A percentile compares a stretch with the other conserved stretches of the same genome.
These are phyloP conservation scores for Trichoderma pleuroti DNA, from an alignment of 2,329 filamentous ascomycete species.

Conservation along the genomic window DNA sequence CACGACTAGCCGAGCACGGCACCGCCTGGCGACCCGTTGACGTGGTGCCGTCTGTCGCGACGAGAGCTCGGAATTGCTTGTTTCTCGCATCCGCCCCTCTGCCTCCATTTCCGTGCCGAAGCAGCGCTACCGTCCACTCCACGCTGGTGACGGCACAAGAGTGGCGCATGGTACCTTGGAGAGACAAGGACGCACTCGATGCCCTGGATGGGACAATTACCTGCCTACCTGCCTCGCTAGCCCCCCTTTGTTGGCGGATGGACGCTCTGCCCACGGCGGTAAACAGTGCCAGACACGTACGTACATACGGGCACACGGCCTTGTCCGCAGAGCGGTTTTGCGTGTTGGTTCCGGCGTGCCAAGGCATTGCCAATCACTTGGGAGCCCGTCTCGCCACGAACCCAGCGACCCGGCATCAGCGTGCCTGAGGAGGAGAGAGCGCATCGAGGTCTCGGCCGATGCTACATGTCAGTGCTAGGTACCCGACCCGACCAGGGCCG, in stretches of 20 bases:
- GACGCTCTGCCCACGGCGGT: background rate
- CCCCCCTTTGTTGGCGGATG: constrained; percentile 1
- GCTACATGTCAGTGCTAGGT: background rate
- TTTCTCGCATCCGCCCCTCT: background rate
- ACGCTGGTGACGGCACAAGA: background rate
- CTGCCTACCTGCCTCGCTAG: background rate
- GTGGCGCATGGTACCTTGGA: background rate
- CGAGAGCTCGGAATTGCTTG: background rate
- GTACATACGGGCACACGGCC: background rate
- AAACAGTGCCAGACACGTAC: background rate
- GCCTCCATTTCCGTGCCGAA: background rate
- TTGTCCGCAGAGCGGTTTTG: background rate
- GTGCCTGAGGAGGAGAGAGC: background rate
- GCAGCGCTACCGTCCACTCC: background rate
- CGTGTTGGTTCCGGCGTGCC: background rate
- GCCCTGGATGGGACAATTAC: background rate
- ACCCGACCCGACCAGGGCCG: background rate
- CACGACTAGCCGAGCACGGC: background rate
- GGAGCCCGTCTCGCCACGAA: background rate
- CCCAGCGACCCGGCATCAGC: background rate
- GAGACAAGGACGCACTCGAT: background rate
- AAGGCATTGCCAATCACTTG: background rate
- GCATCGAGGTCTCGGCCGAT: background rate
- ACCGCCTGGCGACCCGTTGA: background rate
- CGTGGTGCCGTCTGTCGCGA: background rate